These are phyloP conservation scores for Xylariaceae sp. DNA, from an alignment of 2,329 filamentous ascomycete genomes.

Conservation along the genomic window DNA sequence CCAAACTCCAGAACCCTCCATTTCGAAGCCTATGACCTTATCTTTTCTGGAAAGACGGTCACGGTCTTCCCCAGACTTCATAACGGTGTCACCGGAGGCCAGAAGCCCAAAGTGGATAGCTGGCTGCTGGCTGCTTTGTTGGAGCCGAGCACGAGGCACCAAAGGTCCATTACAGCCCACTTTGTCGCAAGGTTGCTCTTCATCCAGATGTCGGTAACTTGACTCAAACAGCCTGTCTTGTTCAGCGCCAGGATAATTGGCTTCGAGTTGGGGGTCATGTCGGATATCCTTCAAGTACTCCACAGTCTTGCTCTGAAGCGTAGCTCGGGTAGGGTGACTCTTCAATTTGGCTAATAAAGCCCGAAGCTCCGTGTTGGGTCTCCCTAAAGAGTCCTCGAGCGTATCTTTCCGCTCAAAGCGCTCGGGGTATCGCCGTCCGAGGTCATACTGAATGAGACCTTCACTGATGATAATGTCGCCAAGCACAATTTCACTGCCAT, in stretches of 20 bases:
- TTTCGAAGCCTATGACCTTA: conserved; percentile 32
- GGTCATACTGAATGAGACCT: conserved; percentile 29
- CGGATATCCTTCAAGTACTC: conserved; percentile 12
- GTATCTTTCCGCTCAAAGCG: conserved; percentile 22
- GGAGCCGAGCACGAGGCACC: conserved; percentile 22
- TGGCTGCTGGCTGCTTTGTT: conserved; percentile 16
- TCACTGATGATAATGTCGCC: conserved; percentile 29
- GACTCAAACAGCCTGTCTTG: conserved; percentile 19
- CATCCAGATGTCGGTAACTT: conserved; percentile 15
- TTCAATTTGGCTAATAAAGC: conserved; percentile 28
- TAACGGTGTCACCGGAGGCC: conserved; percentile 38
- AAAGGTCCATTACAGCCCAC: too few species aligned
- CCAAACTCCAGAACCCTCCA: conserved; percentile 31
- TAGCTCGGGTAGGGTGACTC: conserved; percentile 12
- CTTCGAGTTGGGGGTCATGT: conserved; percentile 4
- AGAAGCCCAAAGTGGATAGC: conserved; percentile 35
- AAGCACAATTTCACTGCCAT: conserved; percentile 17
- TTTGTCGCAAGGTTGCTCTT: conserved; percentile 8
- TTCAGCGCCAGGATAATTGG: conserved; percentile 12
- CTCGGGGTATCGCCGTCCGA: conserved; percentile 23
- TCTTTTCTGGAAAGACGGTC: conserved; percentile 30
- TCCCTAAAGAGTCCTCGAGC: conserved; percentile 16
- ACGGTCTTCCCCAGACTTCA: conserved; percentile 35
- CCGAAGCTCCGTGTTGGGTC: conserved; percentile 21
- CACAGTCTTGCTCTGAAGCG: conserved; percentile 4